Conservation (phyloP, 352 stramenopile genomes). For the Phytophthora tubulina region DNA sequence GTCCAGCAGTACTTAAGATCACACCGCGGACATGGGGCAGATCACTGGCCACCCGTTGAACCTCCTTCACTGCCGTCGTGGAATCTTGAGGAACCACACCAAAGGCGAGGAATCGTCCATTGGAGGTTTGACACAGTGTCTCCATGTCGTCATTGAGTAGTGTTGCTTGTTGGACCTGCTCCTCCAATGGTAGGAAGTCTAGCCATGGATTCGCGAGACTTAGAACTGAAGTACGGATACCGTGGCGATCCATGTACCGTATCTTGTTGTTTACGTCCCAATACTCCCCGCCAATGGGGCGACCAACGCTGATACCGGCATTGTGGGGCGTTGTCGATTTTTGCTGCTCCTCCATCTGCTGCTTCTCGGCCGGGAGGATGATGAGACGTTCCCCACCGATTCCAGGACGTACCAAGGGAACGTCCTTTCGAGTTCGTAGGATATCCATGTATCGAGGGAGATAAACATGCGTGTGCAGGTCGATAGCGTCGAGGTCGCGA, state of each 20-base stretch:
- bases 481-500: conserved; percentile 51
- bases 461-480: conserved; percentile 78
- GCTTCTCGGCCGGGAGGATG: conserved; percentile 65
- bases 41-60: conserved; percentile 46
- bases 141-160: conserved; percentile 71
- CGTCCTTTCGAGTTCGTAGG: conserved; percentile 49
- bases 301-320: conserved; percentile 49
- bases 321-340: conserved; percentile 19
- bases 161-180: conserved; percentile 55
- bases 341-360: conserved; percentile 44
- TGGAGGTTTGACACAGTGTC: conserved; percentile 49
- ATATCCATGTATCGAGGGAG: conserved; percentile 74
- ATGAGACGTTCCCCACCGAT: conserved; percentile 54
- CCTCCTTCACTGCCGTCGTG: conserved; percentile 45
- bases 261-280: conserved; percentile 64
- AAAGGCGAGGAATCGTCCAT: conserved; percentile 61
- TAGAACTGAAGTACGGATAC: conserved; percentile 63
- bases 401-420: conserved; percentile 56
- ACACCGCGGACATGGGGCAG: conserved; percentile 55
- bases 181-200: conserved; percentile 61
- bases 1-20: conserved; percentile 64
- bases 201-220: conserved; percentile 79
- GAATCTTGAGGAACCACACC: conserved; percentile 57
- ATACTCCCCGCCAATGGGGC: conserved; percentile 72
- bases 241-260: conserved; percentile 73